Percentiles rank a stretch among this genome's conserved stretches.
Conservation (phyloP, 768 basidiomycete genomes). For the Boletus reticulatus region DNA sequence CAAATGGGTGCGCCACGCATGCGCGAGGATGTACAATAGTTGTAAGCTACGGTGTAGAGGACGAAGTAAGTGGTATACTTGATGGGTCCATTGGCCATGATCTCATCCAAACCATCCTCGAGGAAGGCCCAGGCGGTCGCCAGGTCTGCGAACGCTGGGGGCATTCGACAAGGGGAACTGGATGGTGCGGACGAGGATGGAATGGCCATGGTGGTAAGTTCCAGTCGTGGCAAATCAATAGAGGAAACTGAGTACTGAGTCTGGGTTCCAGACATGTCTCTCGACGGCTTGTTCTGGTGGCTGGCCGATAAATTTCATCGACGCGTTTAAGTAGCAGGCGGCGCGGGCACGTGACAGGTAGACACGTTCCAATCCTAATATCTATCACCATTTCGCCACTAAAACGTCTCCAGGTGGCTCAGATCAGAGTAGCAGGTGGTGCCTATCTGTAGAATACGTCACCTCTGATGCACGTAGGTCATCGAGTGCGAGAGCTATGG, state of each 20-base stretch:
- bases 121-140: conserved; percentile 84
- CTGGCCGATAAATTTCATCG: too few relatives aligned
- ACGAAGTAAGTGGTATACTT: conserved; percentile 88
- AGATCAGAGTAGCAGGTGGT: too few relatives aligned
- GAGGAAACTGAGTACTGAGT: background rate
- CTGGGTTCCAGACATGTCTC: too few relatives aligned
- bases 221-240: conserved; percentile 23
- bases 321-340: too few relatives aligned
- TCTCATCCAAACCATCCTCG: conserved; percentile 84
- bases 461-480: too few relatives aligned
- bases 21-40: conserved; percentile 92
- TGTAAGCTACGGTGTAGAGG: conserved; percentile 92
- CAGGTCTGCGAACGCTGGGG: conserved; percentile 65
- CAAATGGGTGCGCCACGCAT: conserved; percentile 49
- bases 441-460: too few relatives aligned
- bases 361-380: too few relatives aligned
- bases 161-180: conserved; percentile 49
- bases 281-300: too few relatives aligned
- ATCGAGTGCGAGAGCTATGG: too few relatives aligned
- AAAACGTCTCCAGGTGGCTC: too few relatives aligned
- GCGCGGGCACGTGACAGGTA: too few relatives aligned
- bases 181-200: conserved; percentile 32
- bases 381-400: too few relatives aligned
- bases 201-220: conserved; percentile 34
- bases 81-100: conserved; percentile 89